These are phyloP conservation scores for Ploettnerulaceae sp. DNA, from an alignment of 2,329 filamentous ascomycete species.

Conservation along the genomic window DNA sequence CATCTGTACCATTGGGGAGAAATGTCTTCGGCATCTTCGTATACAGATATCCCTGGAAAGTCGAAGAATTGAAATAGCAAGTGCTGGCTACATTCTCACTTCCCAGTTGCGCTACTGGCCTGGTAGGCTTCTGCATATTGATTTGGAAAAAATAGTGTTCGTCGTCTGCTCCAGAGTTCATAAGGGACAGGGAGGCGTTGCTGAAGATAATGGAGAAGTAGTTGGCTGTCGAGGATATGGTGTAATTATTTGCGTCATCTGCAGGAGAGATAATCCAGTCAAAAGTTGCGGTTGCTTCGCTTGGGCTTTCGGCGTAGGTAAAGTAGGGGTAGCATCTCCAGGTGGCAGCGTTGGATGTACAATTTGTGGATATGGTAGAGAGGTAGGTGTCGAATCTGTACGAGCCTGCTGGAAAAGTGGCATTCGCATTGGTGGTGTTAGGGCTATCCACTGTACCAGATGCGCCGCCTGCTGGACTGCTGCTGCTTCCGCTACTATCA, in stretches of 20 bases:
- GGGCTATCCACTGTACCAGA: constrained; percentile 15
- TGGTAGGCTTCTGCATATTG: constrained; percentile 47
- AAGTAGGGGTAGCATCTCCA: constrained; percentile 60
- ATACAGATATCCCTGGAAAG: constrained; percentile 54
- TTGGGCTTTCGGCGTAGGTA: constrained; percentile 41
- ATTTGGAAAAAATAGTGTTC: constrained; percentile 57
- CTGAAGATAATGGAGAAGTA: constrained; percentile 53
- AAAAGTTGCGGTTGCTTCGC: constrained; percentile 47
- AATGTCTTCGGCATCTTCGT: constrained; percentile 45
- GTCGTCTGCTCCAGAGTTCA: constrained; percentile 42
- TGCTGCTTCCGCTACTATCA: constrained; percentile 9
- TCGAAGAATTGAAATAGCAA: constrained; percentile 55
- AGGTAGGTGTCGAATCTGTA: constrained; percentile 58
- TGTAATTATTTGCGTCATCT: constrained; percentile 40
- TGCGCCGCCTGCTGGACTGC: constrained; percentile 11
- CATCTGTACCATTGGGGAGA: constrained; percentile 35
- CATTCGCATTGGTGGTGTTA: constrained; percentile 17
- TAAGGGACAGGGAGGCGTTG: constrained; percentile 45
- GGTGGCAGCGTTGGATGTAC: constrained; percentile 52
- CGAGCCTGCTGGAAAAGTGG: constrained; percentile 55
- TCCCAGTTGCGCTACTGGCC: constrained; percentile 42
- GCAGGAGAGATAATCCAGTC: constrained; percentile 53
- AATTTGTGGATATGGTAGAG: constrained; percentile 46
- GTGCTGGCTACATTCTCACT: constrained; percentile 42
- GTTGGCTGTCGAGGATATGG: constrained; percentile 51